Evolutionary conservation across 176 grass and related monocot species (phyloP), one percentile per base, ranked within the genome.

Genomic region (Typha latifolia): DNA sequence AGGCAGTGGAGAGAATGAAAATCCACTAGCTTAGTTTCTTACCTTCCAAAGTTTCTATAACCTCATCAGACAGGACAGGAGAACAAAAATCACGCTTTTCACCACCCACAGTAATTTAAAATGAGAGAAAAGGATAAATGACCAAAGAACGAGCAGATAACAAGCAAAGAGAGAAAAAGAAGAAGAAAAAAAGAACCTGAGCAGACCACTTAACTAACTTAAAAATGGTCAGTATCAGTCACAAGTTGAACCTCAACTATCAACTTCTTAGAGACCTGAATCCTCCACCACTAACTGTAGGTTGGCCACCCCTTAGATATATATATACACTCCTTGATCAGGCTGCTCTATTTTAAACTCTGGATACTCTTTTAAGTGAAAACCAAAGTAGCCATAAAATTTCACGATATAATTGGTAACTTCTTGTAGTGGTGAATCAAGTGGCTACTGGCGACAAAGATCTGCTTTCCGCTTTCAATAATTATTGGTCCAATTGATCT

Each of bases 401-500:
- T 77, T 16, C 14, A 11, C n/a, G 49, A 49, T 76, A 76, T 31
- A 80, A 73, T 73, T 68, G 37, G 62, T 71, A 31, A 65, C 31
- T 55, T 26, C 62, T 81, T 81, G 68, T 63, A 57, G 68, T 69
- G 53, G 52, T 34, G 49, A 16, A 70, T 67, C 66, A 43, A 62
- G 76, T 62, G 77, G 52, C 49, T 72, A 55, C 72, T 59, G 59
- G 52, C 47, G 56, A 73, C 62, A 73, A 73, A 49, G 62, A 67
- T 66, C 65, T 56, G 26, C 6, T 32, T 49, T 19, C 61, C 20
- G 49, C 10, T 69, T 61, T 96, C 79, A 96, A 87, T 88, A 91
- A 80, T 78, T 87, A 83, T 63, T 79, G 26, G 68, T 71, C 87
- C 91, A 96, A 63, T 76, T 91, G 22, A 91, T 85, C 59, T 90